These are phyloP conservation scores for Fusarium sp. DNA, from an alignment of 2,329 filamentous ascomycete species.

Conservation along the genomic window DNA sequence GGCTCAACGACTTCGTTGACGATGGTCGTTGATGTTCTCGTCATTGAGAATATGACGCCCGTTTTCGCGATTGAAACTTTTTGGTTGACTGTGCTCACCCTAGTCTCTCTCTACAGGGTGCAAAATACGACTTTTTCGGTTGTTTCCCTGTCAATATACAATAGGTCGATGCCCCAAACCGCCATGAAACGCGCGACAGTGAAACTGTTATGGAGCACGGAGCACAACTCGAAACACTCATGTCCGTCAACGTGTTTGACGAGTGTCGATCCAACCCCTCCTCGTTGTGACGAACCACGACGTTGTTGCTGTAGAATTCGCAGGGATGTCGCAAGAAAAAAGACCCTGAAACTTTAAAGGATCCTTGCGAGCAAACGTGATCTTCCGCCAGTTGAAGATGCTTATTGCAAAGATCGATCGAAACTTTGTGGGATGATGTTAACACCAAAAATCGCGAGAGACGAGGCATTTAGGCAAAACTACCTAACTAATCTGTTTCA, in stretches of 20 bases:
- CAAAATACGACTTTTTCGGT: not conserved
- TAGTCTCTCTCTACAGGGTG: not conserved
- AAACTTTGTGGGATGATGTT: not conserved
- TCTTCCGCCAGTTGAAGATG: not conserved
- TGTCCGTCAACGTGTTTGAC: slow-evolving; percentile 30
- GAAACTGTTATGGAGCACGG: slow-evolving; percentile 29
- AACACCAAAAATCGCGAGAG: not conserved
- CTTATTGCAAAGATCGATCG: not conserved
- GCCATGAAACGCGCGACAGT: slow-evolving; percentile 34
- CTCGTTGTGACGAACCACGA: slow-evolving; percentile 4
- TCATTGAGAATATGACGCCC: not conserved
- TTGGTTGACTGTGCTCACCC: not conserved
- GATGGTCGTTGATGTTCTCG: not conserved
- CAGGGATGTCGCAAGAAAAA: slow-evolving; percentile 6
- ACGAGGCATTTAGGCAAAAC: not conserved
- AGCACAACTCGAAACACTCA: slow-evolving; percentile 27
- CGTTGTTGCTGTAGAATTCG: slow-evolving; percentile 10
- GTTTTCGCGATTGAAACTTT: not conserved
- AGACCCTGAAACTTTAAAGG: slow-evolving; percentile 21
- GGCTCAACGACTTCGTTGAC: not conserved
- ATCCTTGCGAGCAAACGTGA: slow-evolving; percentile 2
- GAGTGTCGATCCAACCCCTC: slow-evolving; percentile 20
- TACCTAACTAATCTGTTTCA: not conserved
- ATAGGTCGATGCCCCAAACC: slow-evolving; percentile 19
- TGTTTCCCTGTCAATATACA: slow-evolving; percentile 33